A percentile compares a stretch with the other conserved stretches of the same genome.
These are phyloP conservation scores for Globisporangium mamillatum DNA, from an alignment of 352 stramenopile species.

Conservation along the genomic window DNA sequence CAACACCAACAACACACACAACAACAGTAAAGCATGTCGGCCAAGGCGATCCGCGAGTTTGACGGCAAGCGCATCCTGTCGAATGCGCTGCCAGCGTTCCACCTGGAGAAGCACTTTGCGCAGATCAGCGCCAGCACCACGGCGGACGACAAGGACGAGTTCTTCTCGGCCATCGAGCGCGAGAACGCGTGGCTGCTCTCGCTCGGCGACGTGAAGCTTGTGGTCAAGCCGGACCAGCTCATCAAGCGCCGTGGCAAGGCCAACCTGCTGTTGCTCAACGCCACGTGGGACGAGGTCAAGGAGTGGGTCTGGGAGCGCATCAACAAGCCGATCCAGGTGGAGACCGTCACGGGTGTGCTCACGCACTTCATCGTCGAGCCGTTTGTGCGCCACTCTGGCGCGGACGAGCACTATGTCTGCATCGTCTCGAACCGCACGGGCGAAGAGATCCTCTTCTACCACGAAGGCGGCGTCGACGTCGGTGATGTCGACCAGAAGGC, in stretches of 20 bases:
- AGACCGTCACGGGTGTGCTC: conserved; percentile 89
- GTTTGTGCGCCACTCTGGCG: conserved; percentile 91
- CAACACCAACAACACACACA: conserved; percentile 14
- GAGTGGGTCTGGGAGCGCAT: conserved; percentile 94
- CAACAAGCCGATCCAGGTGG: conserved; percentile 91
- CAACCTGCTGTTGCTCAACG: conserved; percentile 94
- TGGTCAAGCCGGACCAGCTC: conserved; percentile 97
- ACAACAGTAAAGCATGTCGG: conserved; percentile 74
- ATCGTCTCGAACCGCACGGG: conserved; percentile 93
- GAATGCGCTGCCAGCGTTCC: conserved; percentile 70
- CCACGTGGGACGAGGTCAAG: conserved; percentile 90
- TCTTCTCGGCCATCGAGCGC: conserved; percentile 67
- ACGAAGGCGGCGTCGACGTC: conserved; percentile 95
- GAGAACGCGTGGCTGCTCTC: conserved; percentile 82
- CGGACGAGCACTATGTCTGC: conserved; percentile 97
- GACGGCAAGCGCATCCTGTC: conserved; percentile 94
- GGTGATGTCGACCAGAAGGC: conserved; percentile 95
- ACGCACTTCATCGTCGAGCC: conserved; percentile 97
- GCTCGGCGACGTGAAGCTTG: conserved; percentile 79
- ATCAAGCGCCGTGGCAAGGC: conserved; percentile 97
- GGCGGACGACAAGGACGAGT: conserved; percentile 42
- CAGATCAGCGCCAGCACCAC: conserved; percentile 53
- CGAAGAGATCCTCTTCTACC: conserved; percentile 96
- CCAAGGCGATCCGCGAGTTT: conserved; percentile 95
- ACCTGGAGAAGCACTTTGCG: conserved; percentile 73